These are phyloP conservation scores for Ascomycota sp. DNA, from an alignment of 2,329 filamentous ascomycete species.

Conservation along the genomic window DNA sequence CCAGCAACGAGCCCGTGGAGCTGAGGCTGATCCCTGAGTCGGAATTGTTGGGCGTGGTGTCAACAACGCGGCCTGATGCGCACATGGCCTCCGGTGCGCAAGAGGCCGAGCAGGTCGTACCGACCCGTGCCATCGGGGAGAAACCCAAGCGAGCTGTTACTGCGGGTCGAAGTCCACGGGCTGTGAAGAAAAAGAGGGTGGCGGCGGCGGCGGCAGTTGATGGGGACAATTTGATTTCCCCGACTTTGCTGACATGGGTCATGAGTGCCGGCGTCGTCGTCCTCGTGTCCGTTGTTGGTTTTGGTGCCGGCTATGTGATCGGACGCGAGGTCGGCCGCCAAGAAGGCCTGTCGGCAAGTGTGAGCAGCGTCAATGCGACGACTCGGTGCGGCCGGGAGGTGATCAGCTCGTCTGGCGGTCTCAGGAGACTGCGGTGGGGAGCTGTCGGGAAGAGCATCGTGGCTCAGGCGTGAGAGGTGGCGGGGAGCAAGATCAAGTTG, in stretches of 20 bases:
- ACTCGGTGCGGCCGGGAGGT: slow-evolving; percentile 30
- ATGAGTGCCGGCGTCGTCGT: slow-evolving; percentile 45
- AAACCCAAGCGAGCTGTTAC: slow-evolving; percentile 28
- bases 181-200: slow-evolving; percentile 36
- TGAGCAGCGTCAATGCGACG: slow-evolving; percentile 21
- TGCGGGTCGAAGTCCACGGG: slow-evolving; percentile 18
- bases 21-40: slow-evolving; percentile 37
- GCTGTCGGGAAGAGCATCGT: slow-evolving; percentile 27
- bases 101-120: slow-evolving; percentile 10
- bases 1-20: slow-evolving; percentile 31
- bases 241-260: slow-evolving; percentile 40
- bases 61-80: slow-evolving; percentile 4
- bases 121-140: slow-evolving; percentile 12
- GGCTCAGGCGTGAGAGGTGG: slow-evolving; percentile 12
- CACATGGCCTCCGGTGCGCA: slow-evolving; percentile 8
- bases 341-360: slow-evolving; percentile 24
- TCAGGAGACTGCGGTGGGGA: slow-evolving; percentile 32
- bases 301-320: slow-evolving; percentile 46
- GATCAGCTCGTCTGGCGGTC: slow-evolving; percentile 25
- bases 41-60: slow-evolving; percentile 24
- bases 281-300: slow-evolving; percentile 43
- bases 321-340: slow-evolving; percentile 43
- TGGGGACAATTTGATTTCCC: slow-evolving; percentile 26
- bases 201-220: slow-evolving; percentile 10
- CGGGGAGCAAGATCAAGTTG: too few species aligned